These are phyloP conservation scores for Elongisporangium prolatum DNA, from an alignment of 352 stramenopile genomes.

Conservation along the genomic window DNA sequence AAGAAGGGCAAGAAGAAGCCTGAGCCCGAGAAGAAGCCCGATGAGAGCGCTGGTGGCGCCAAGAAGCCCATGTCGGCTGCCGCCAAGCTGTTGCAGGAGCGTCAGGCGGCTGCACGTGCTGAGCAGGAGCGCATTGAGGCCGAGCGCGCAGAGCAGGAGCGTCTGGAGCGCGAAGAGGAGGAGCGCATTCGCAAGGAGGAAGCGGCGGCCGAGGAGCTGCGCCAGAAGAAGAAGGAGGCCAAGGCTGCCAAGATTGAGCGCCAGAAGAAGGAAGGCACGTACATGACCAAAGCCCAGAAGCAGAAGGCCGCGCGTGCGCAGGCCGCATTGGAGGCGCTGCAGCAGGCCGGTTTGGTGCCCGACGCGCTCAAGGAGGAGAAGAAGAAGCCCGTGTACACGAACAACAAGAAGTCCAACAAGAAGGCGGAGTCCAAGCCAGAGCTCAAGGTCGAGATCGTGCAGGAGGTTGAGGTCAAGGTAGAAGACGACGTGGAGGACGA, in stretches of 20 bases:
- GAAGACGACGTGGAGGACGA: constrained; percentile 70
- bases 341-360: constrained; percentile 85
- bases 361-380: constrained; percentile 65
- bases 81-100: constrained; percentile 67
- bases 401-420: constrained; percentile 85
- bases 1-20: constrained; percentile 80
- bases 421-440: constrained; percentile 40
- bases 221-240: constrained; percentile 80
- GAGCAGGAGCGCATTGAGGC: constrained; percentile 71
- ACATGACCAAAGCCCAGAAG: constrained; percentile 99
- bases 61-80: constrained; percentile 80
- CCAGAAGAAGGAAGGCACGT: constrained; percentile 96
- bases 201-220: constrained; percentile 48
- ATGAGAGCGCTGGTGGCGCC: constrained; percentile 18
- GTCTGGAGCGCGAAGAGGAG: constrained; percentile 64
- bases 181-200: constrained; percentile 41
- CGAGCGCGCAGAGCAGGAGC: constrained; percentile 54
- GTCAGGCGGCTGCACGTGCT: constrained; percentile 61
- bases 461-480: constrained; percentile 9
- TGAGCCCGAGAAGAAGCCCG: constrained; percentile 42
- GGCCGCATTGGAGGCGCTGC: constrained; percentile 89
- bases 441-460: constrained; percentile 16
- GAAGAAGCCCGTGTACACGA: constrained; percentile 89
- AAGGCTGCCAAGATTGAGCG: constrained; percentile 87
- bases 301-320: constrained; percentile 88